Evolutionary conservation across 257 asterid genomes (phyloP).

Genomic region (Gentiana straminea): DNA sequence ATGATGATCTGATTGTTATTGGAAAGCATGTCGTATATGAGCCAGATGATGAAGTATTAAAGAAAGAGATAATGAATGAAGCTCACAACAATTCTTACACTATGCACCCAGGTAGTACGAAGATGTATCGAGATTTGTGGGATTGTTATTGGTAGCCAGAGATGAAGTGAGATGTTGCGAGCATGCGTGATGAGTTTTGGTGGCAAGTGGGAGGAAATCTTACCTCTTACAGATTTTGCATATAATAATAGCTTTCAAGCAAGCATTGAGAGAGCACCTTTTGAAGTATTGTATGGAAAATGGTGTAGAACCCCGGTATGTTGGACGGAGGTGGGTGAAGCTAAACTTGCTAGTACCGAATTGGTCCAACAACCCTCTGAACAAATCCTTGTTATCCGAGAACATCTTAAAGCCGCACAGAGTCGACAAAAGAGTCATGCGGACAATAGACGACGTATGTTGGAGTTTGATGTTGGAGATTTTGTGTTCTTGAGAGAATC

Average conservation of each 20-base stretch:
- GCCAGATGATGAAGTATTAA: too few species aligned
- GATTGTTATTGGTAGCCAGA: too few species aligned
- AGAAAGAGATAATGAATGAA: too few species aligned
- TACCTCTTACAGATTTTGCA: conserved; percentile 1
- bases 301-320: not conserved
- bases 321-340: conserved; percentile 1
- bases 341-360: not conserved
- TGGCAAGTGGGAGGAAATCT: too few species aligned
- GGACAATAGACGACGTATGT: conserved; percentile 1
- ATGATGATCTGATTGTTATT: too few species aligned
- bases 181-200: too few species aligned
- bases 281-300: not conserved
- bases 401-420: not conserved
- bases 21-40: too few species aligned
- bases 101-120: too few species aligned
- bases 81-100: too few species aligned
- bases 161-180: too few species aligned
- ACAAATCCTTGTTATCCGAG: not conserved
- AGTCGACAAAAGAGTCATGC: not conserved
- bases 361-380: not conserved
- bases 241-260: conserved; percentile 2
- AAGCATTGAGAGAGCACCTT: conserved; percentile 2
- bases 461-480: not conserved
- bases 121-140: too few species aligned
- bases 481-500: not conserved